Evolutionary conservation across 1,284 basidiomycete species (phyloP).

Genomic region (Sporisorium sorghi): DNA sequence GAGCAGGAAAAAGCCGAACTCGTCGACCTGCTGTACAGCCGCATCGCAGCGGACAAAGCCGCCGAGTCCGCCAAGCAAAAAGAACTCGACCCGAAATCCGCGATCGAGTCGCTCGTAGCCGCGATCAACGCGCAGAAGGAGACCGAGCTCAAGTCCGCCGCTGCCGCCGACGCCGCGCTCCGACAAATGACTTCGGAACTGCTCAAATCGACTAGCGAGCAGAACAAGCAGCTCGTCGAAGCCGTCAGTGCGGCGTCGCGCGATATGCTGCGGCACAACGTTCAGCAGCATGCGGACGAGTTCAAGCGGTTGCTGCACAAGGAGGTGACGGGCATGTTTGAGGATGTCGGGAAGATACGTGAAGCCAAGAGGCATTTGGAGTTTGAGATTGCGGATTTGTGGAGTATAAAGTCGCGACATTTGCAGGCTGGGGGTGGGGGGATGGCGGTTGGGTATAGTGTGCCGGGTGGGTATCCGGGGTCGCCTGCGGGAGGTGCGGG

Average conservation of each 20-base stretch:
- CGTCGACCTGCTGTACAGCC: constrained; percentile 43
- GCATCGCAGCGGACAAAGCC: constrained; percentile 40
- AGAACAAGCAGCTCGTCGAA: constrained; percentile 55
- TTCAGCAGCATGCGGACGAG: constrained; percentile 59
- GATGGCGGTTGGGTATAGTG: constrained; percentile 20
- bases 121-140: constrained; percentile 58
- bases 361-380: constrained; percentile 59
- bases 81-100: constrained; percentile 56
- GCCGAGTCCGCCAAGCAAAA: constrained; percentile 35
- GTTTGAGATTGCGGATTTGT: constrained; percentile 61
- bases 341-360: constrained; percentile 63
- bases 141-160: constrained; percentile 36
- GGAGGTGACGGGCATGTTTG: constrained; percentile 61
- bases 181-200: constrained; percentile 52
- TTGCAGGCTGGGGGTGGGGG: constrained; percentile 9
- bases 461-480: constrained; percentile 32
- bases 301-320: constrained; percentile 52
- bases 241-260: constrained; percentile 53
- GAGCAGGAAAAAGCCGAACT: constrained; percentile 54
- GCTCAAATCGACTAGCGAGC: constrained; percentile 48
- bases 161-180: constrained; percentile 47
- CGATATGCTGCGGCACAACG: constrained; percentile 59
- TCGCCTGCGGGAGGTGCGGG: too few relatives aligned
- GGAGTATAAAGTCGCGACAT: constrained; percentile 55
- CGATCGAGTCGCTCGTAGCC: constrained; percentile 60